Percentiles rank a stretch among this genome's conserved stretches.
Conservation (phyloP, 2,329 filamentous ascomycete genomes). For the Colletotrichum graminicola region DNA sequence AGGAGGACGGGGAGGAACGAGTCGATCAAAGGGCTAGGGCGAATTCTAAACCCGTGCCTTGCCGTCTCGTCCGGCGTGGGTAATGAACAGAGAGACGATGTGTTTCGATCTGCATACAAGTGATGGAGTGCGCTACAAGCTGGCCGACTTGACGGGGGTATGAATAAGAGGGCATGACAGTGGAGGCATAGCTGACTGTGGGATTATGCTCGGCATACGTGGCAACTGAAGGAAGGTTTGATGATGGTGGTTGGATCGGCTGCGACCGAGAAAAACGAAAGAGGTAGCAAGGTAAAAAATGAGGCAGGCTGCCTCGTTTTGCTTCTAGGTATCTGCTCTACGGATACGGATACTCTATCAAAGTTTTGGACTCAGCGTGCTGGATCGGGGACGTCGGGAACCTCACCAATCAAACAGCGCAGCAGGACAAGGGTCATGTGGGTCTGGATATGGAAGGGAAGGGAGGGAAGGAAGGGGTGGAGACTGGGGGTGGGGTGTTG, state of each 20-base stretch:
- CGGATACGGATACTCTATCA: too few relatives aligned
- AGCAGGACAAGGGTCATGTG: neutral
- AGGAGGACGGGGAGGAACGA: neutral
- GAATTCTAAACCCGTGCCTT: neutral
- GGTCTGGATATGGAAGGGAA: neutral
- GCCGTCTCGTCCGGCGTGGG: neutral
- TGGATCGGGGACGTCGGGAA: constrained; percentile 15
- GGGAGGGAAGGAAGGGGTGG: neutral
- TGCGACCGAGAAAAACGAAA: constrained; percentile 1
- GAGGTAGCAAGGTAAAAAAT: neutral
- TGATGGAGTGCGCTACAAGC: neutral
- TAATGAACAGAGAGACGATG: neutral
- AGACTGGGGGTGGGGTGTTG: neutral
- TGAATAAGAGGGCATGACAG: neutral
- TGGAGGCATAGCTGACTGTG: neutral
- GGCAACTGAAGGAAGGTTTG: neutral
- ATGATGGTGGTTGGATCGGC: neutral
- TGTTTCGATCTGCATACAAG: neutral
- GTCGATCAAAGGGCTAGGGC: constrained; percentile 7
- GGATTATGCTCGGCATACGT: neutral
- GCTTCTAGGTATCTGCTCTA: neutral
- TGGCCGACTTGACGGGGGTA: neutral
- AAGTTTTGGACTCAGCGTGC: constrained; percentile 11
- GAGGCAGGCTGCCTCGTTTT: neutral
- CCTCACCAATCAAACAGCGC: neutral